A percentile compares a stretch with the other conserved stretches of the same genome.
These are phyloP conservation scores for Apiospora rasikravindrae DNA, from an alignment of 2,329 filamentous ascomycete species.

Conservation along the genomic window DNA sequence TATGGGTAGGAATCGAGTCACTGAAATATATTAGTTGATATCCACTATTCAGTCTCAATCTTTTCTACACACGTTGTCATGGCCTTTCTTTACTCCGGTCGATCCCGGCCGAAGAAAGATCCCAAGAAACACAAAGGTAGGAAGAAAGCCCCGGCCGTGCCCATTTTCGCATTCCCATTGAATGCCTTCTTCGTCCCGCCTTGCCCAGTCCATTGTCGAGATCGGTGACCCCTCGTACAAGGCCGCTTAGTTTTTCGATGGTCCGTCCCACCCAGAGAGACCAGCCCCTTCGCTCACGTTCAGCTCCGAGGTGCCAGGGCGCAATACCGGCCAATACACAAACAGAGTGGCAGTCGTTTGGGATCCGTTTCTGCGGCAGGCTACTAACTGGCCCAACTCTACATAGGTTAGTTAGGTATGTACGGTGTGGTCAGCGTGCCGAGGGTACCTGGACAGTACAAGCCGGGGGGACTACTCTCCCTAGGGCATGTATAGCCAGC, in stretches of 20 bases:
- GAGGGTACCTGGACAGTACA: background rate
- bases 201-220: conserved; percentile 1
- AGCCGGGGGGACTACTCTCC: background rate
- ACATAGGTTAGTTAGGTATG: no score
- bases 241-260: background rate
- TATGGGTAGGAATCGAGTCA: background rate
- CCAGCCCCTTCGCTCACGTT: background rate
- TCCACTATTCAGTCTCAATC: background rate
- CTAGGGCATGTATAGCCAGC: background rate
- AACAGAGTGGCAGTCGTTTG: background rate
- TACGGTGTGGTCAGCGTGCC: background rate
- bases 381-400: conserved; percentile 2
- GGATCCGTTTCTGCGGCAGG: conserved; percentile 4
- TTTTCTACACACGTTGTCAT: background rate
- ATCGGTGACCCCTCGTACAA: background rate
- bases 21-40: background rate
- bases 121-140: background rate
- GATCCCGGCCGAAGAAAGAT: background rate
- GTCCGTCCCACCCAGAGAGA: background rate
- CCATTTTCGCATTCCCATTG: background rate
- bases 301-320: conserved; percentile 1
- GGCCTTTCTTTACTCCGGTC: background rate
- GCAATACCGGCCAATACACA: background rate
- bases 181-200: background rate
- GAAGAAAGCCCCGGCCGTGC: background rate